Conservation (phyloP, 106 monocot genomes). For the Dendrobium chrysotoxum region DNA sequence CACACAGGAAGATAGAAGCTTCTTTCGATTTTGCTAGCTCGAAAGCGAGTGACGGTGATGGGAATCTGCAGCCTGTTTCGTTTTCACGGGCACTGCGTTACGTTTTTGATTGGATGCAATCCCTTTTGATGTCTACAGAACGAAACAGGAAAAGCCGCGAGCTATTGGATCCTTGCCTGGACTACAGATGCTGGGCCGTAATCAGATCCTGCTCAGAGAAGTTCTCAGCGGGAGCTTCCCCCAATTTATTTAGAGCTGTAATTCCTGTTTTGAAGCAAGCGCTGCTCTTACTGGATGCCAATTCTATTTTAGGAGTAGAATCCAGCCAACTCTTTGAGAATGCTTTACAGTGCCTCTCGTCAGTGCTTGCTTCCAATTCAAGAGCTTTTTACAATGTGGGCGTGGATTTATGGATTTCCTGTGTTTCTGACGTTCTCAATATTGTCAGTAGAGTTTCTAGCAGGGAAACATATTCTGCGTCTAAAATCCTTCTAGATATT, state of each 20-base stretch:
- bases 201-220: slow-evolving; percentile 61
- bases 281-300: slow-evolving; percentile 4
- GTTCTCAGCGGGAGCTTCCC: slow-evolving; percentile 25
- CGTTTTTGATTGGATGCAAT: slow-evolving; percentile 59
- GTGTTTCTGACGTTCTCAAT: slow-evolving; percentile 34
- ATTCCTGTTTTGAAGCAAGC: slow-evolving; percentile 22
- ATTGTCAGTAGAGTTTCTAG: slow-evolving; percentile 29
- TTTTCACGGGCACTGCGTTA: slow-evolving; percentile 34
- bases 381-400: slow-evolving; percentile 61
- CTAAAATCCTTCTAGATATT: slow-evolving; percentile 20
- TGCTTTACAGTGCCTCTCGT: slow-evolving; percentile 39
- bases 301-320: not conserved
- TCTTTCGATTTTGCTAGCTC: slow-evolving; percentile 50
- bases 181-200: slow-evolving; percentile 61
- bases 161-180: slow-evolving; percentile 40
- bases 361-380: slow-evolving; percentile 38
- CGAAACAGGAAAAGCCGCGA: slow-evolving; percentile 19
- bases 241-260: slow-evolving; percentile 53
- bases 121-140: slow-evolving; percentile 38
- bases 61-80: slow-evolving; percentile 14
- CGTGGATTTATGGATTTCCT: slow-evolving; percentile 68
- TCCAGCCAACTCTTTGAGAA: slow-evolving; percentile 19
- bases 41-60: not conserved
- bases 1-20: slow-evolving; percentile 64
- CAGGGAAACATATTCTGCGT: not conserved